A percentile compares a stretch with the other conserved stretches of the same genome.
Evolutionary conservation across 2,329 filamentous ascomycete species (phyloP).

Genomic region (Penicillium brasilianum): DNA sequence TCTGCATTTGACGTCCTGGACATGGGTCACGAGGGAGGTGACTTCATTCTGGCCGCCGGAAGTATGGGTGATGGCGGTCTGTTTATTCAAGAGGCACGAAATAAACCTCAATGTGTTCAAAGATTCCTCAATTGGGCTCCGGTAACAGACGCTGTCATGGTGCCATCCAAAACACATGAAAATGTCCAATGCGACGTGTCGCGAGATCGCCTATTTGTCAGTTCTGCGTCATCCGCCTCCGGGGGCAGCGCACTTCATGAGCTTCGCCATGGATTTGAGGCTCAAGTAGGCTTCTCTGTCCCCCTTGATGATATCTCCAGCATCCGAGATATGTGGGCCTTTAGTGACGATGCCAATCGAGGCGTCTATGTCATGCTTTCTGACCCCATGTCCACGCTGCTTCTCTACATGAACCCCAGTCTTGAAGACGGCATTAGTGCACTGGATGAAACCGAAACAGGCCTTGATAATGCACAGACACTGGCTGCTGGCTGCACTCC

Average conservation of each 20-base stretch:
- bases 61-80: conserved; percentile 78
- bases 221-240: conserved; percentile 66
- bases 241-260: conserved; percentile 68
- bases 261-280: conserved; percentile 71
- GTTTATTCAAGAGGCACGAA: conserved; percentile 69
- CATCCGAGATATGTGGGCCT: conserved; percentile 51
- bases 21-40: conserved; percentile 69
- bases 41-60: conserved; percentile 80
- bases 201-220: conserved; percentile 68
- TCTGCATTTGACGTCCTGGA: conserved; percentile 75
- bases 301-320: conserved; percentile 47
- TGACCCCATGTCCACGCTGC: conserved; percentile 46
- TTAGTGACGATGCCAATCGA: conserved; percentile 41
- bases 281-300: conserved; percentile 61
- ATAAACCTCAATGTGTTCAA: conserved; percentile 60
- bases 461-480: conserved; percentile 50
- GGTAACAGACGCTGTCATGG: conserved; percentile 53
- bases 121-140: conserved; percentile 67
- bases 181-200: conserved; percentile 30
- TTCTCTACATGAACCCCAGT: conserved; percentile 46
- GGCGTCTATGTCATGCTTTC: conserved; percentile 49
- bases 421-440: conserved; percentile 46
- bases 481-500: conserved; percentile 49
- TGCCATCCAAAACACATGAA: conserved; percentile 31
- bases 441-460: conserved; percentile 45